Evolutionary conservation across 2,329 filamentous ascomycete genomes (phyloP).

Genomic region (Pestalotiopsis sp.): DNA sequence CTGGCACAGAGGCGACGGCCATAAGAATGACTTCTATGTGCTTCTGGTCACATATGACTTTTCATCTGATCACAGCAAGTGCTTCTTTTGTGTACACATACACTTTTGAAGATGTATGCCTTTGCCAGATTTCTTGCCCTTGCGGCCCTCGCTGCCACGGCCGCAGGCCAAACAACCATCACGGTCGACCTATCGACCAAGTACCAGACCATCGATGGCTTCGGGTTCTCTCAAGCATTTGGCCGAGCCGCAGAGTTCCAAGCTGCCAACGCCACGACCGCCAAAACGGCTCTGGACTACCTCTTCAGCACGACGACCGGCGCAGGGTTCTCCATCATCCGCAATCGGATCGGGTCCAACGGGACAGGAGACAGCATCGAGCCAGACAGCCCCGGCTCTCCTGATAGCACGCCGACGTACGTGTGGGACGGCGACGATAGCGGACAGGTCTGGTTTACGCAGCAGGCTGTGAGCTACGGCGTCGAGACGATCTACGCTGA

Average conservation of each 20-base stretch:
- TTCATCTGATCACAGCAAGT: not conserved
- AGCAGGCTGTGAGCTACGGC: conserved; percentile 46
- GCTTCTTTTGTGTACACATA: not conserved
- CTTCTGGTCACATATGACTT: not conserved
- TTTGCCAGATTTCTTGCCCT: not conserved
- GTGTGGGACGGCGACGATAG: conserved; percentile 47
- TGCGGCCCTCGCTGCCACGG: not conserved
- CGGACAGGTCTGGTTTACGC: conserved; percentile 54
- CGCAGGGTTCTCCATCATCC: conserved; percentile 52
- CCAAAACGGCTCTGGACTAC: conserved; percentile 43
- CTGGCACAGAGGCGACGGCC: not conserved
- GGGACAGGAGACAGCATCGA: conserved; percentile 38
- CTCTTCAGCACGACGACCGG: conserved; percentile 47
- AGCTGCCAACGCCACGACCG: conserved; percentile 30
- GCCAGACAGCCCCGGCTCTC: conserved; percentile 45
- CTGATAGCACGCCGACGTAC: conserved; percentile 43
- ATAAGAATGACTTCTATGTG: not conserved
- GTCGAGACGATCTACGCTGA: conserved; percentile 43
- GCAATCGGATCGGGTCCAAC: conserved; percentile 49
- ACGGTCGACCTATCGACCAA: conserved; percentile 27
- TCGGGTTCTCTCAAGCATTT: conserved; percentile 52
- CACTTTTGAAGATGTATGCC: not conserved
- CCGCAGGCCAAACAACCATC: conserved; percentile 25
- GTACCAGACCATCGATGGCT: conserved; percentile 46
- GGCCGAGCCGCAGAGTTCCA: conserved; percentile 43